Evolutionary conservation across 805 yeast species (phyloP).

Genomic region (Myxozyma vanderwaltii): DNA sequence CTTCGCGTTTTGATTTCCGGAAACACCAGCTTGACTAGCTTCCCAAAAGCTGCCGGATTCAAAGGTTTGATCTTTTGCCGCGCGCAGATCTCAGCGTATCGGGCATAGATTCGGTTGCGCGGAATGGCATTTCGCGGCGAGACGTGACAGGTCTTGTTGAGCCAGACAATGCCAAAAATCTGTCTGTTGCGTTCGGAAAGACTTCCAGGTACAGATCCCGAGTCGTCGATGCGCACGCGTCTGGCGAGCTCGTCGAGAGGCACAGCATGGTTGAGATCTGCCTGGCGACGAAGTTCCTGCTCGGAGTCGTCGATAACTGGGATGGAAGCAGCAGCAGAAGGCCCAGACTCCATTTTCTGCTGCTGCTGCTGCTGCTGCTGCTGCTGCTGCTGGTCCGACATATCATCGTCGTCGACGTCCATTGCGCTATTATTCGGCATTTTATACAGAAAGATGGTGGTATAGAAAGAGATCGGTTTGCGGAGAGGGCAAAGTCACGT

Average conservation of each 20-base stretch:
- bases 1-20: slow-evolving; percentile 75
- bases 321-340: background rate
- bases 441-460: too few species aligned
- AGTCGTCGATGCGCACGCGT: slow-evolving; percentile 35
- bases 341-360: too few species aligned
- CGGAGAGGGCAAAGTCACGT: too few species aligned
- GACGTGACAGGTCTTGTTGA: slow-evolving; percentile 62
- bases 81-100: slow-evolving; percentile 60
- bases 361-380: too few species aligned
- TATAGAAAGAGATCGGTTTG: too few species aligned
- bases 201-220: slow-evolving; percentile 10
- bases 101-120: slow-evolving; percentile 67
- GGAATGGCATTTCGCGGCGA: slow-evolving; percentile 59
- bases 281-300: slow-evolving; percentile 33
- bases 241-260: slow-evolving; percentile 36
- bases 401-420: too few species aligned
- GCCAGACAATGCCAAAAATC: slow-evolving; percentile 79
- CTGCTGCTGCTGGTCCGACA: too few species aligned
- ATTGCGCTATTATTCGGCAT: too few species aligned
- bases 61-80: slow-evolving; percentile 58
- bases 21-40: slow-evolving; percentile 62
- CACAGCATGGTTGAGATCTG: slow-evolving; percentile 23
- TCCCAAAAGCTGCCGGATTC: slow-evolving; percentile 79
- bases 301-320: slow-evolving; percentile 31
- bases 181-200: slow-evolving; percentile 50